A percentile compares a stretch with the other conserved stretches of the same genome.
Conservation (phyloP, 805 yeast genomes). For the Candida sithepensis region DNA sequence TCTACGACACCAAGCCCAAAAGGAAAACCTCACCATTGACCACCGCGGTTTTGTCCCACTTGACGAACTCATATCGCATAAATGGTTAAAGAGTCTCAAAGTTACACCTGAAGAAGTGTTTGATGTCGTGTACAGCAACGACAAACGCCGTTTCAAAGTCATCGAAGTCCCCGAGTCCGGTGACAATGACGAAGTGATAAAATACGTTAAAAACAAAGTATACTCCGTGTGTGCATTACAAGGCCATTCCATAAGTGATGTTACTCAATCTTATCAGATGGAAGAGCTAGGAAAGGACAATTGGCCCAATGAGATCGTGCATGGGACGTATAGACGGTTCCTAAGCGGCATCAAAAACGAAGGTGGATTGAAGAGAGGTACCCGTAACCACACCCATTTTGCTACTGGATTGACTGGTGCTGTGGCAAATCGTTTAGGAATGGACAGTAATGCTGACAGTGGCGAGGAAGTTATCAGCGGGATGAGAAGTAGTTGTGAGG, state of each 20-base stretch:
- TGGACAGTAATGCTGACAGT: neutral
- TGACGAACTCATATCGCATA: slow-evolving; percentile 48
- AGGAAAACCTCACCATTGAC: slow-evolving; percentile 64
- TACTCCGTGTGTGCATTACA: slow-evolving; percentile 79
- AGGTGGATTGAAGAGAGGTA: slow-evolving; percentile 66
- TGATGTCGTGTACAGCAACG: slow-evolving; percentile 59
- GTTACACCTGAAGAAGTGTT: slow-evolving; percentile 56
- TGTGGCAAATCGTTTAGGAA: slow-evolving; percentile 4
- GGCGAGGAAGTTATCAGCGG: slow-evolving; percentile 57
- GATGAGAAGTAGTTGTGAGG: slow-evolving; percentile 54
- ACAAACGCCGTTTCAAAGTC: slow-evolving; percentile 67
- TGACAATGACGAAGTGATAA: slow-evolving; percentile 1
- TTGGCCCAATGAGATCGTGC: slow-evolving; percentile 58
- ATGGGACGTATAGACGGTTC: slow-evolving; percentile 66
- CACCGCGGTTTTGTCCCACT: slow-evolving; percentile 62
- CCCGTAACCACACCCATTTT: slow-evolving; percentile 81
- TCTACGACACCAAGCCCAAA: slow-evolving; percentile 80
- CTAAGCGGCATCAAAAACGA: slow-evolving; percentile 44
- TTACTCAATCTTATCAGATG: slow-evolving; percentile 37
- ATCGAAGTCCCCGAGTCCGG: slow-evolving; percentile 13
- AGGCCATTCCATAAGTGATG: slow-evolving; percentile 70
- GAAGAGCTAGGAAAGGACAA: slow-evolving; percentile 22
- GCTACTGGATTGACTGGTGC: slow-evolving; percentile 52
- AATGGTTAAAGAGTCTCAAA: slow-evolving; percentile 52
- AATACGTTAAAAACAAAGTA: slow-evolving; percentile 9